Evolutionary conservation across 495 filamentous ascomycete genomes (phyloP), one percentile per base, ranked within the genome.

Genomic region (Letharia columbiana): DNA sequence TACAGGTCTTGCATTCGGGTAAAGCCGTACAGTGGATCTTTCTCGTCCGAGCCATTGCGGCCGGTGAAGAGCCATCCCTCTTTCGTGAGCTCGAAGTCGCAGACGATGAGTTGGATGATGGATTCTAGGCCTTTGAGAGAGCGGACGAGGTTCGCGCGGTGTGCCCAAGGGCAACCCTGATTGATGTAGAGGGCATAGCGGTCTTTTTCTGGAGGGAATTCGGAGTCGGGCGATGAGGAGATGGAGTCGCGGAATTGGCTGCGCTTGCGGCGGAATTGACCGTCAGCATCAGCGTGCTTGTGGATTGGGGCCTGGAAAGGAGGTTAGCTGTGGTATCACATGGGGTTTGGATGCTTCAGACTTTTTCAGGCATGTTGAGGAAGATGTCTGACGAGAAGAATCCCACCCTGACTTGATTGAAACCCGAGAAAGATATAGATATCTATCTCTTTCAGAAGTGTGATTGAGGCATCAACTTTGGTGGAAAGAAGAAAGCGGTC

Each of bases 111-210:
- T 49, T 88, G 83, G 66, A 96, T 85, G 44, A 91, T 79, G 33
- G 84, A 77, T 63, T 91, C 84, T 0, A 95, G 81, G 10, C 90
- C 90, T 75, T 95, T 96, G 62, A 96, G 81, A n/a, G 84, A 79
- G 63, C 87, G 83, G 1, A 86, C 86, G 62, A 95, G 85, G 31
- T 92, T 84, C 0, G 89, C 86, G 23, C 91, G 85, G 64, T 87
- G 89, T 0, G 91, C 91, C 91, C 91, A 96, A 0, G 91, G 91
- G 73, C 91, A 96, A 62, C 88, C 89, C 9, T 78, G 79, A 57
- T 84, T 83, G 70, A 93, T 80, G 74, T 91, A 96, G 63, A 95
- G 82, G 63, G 91, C 89, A 72, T 94, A 95, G 64, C 91, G 82
- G 64, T 83, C 84, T 71, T 84, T 84, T 71, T 91, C 89, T 18